A percentile compares a stretch with the other conserved stretches of the same genome.
These are phyloP conservation scores for Dactylellina haptotyla DNA, from an alignment of 2,329 filamentous ascomycete species.

Conservation along the genomic window DNA sequence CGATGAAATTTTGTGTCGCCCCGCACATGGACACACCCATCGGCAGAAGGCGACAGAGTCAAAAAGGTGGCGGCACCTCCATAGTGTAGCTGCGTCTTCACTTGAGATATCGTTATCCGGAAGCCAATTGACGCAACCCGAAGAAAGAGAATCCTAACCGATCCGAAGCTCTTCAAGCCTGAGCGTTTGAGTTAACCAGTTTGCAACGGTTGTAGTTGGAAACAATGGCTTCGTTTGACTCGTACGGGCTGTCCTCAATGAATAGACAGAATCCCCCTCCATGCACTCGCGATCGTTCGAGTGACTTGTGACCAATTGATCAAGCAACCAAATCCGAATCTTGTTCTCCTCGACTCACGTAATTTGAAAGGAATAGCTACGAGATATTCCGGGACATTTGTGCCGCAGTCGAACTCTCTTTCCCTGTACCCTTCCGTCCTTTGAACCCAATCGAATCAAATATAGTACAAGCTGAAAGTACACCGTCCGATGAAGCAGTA, in stretches of 20 bases:
- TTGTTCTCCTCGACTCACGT: no score
- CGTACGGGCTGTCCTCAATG: no score
- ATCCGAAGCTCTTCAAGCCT: constrained; percentile 14
- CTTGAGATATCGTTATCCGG: constrained; percentile 6
- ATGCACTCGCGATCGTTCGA: no score
- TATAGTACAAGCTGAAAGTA: constrained; percentile 14
- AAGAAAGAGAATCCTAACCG: constrained; percentile 21
- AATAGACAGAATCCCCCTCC: no score
- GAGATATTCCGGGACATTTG: no score
- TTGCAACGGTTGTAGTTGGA: no score
- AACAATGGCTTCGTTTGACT: no score
- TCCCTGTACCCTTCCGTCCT: background rate
- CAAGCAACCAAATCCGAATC: no score
- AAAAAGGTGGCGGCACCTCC: background rate
- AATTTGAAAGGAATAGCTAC: no score
- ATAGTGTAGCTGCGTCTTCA: background rate
- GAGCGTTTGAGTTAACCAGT: background rate
- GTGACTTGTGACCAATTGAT: no score
- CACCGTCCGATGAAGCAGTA: constrained; percentile 48
- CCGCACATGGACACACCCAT: background rate
- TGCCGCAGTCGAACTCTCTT: constrained; percentile 17
- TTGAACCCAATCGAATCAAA: background rate
- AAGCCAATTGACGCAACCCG: constrained; percentile 16
- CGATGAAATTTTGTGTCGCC: background rate
- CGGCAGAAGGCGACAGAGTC: background rate